A percentile compares a stretch with the other conserved stretches of the same genome.
These are phyloP conservation scores for Suaeda aralocaspica DNA, from an alignment of 148 eudicot species.

Conservation along the genomic window DNA sequence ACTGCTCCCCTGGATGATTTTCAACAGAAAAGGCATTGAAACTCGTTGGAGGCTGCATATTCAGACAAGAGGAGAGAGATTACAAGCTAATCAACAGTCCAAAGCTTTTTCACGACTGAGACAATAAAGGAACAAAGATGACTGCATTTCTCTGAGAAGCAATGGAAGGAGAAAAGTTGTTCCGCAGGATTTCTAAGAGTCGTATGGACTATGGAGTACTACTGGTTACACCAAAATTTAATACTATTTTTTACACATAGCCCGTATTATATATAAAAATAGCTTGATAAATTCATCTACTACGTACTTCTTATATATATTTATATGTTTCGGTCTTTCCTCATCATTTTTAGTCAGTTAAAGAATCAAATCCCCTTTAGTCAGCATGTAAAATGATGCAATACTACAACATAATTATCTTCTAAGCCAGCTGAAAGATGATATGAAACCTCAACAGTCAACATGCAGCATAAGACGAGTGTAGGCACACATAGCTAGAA, in stretches of 20 bases:
- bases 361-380: background rate
- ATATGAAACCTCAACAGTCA: background rate
- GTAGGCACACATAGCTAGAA: background rate
- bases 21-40: slow-evolving; percentile 48
- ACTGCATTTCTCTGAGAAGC: background rate
- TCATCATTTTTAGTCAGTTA: too few relatives aligned
- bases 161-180: background rate
- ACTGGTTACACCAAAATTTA: background rate
- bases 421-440: background rate
- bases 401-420: background rate
- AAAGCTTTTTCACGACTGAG: background rate
- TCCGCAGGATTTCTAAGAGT: background rate
- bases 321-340: background rate
- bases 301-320: background rate
- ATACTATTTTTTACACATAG: too few relatives aligned
- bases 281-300: background rate
- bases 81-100: background rate
- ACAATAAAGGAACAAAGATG: background rate
- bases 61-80: slow-evolving; percentile 8
- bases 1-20: slow-evolving; percentile 62
- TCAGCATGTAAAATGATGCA: background rate
- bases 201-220: background rate
- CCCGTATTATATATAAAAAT: background rate
- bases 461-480: background rate
- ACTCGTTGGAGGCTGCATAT: slow-evolving; percentile 43